These are phyloP conservation scores for Pseudonectria buxi DNA, from an alignment of 2,329 filamentous ascomycete species.

Conservation along the genomic window DNA sequence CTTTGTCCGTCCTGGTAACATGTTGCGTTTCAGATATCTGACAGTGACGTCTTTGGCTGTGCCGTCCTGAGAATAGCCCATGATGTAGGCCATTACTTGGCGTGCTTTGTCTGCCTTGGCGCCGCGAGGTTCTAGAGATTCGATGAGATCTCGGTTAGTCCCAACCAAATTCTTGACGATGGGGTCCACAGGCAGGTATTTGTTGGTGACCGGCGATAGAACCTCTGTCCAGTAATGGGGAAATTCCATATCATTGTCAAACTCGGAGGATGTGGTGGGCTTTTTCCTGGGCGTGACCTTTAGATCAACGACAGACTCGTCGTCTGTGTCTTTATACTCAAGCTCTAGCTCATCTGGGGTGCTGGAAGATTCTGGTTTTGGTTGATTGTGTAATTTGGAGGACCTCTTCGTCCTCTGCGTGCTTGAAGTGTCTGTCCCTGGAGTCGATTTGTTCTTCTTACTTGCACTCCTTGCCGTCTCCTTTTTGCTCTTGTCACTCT, in stretches of 20 bases:
- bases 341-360: conserved; percentile 41
- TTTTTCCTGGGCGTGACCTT: conserved; percentile 34
- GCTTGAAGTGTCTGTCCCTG: conserved; percentile 12
- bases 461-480: background rate
- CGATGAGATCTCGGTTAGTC: conserved; percentile 63
- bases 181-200: conserved; percentile 72
- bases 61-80: conserved; percentile 76
- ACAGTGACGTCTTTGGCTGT: conserved; percentile 94
- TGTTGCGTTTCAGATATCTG: conserved; percentile 75
- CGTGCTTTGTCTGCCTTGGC: conserved; percentile 76
- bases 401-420: conserved; percentile 10
- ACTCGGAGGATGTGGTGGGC: conserved; percentile 39
- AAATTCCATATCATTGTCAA: conserved; percentile 71
- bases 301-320: conserved; percentile 54
- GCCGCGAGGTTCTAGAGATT: conserved; percentile 76
- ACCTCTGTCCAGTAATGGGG: conserved; percentile 94
- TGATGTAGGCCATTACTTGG: conserved; percentile 83
- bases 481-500: conserved; percentile 8
- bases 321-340: conserved; percentile 44
- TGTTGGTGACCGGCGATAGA: conserved; percentile 72
- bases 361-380: conserved; percentile 14
- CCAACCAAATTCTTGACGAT: conserved; percentile 63
- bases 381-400: conserved; percentile 3
- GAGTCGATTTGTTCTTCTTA: conserved; percentile 1
- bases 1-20: conserved; percentile 84